Evolutionary conservation across 768 basidiomycete genomes (phyloP).

Genomic region (Boletus tylopilopsis): DNA sequence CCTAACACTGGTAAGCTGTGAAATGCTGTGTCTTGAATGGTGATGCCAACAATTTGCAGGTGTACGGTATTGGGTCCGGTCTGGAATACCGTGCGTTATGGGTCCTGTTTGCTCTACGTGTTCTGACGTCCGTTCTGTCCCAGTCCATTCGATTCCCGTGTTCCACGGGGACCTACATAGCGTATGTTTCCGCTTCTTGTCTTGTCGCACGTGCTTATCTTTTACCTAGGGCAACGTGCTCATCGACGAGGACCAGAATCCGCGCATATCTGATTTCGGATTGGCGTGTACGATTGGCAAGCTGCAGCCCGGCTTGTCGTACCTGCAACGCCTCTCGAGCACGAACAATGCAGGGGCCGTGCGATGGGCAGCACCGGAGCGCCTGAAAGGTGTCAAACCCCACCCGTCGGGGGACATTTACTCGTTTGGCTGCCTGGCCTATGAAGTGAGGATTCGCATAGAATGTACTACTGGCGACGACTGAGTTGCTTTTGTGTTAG

Average conservation of each 20-base stretch:
- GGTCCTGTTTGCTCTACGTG: too few species aligned
- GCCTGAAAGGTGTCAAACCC: not conserved
- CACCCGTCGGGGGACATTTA: not conserved
- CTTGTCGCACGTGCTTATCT: not conserved
- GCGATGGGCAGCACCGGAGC: constrained; percentile 3
- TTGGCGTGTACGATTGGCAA: not conserved
- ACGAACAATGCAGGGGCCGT: not conserved
- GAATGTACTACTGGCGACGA: too few species aligned
- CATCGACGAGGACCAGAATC: not conserved
- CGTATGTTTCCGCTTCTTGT: not conserved
- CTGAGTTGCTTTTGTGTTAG: not conserved
- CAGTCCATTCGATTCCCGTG: not conserved
- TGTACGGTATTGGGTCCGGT: not conserved
- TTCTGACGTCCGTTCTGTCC: not conserved
- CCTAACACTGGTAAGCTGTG: not conserved
- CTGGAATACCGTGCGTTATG: not conserved
- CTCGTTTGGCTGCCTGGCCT: not conserved
- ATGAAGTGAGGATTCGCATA: not conserved
- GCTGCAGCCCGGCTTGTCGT: not conserved
- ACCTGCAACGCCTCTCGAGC: not conserved
- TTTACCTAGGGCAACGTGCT: not conserved
- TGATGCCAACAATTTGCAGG: not conserved
- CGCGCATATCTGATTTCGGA: not conserved
- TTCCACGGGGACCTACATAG: not conserved
- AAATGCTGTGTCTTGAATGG: not conserved